Evolutionary conservation across 176 grass and related monocot species (phyloP), one percentile per base, ranked within the genome.

Genomic region (Musa schizocarpa): DNA sequence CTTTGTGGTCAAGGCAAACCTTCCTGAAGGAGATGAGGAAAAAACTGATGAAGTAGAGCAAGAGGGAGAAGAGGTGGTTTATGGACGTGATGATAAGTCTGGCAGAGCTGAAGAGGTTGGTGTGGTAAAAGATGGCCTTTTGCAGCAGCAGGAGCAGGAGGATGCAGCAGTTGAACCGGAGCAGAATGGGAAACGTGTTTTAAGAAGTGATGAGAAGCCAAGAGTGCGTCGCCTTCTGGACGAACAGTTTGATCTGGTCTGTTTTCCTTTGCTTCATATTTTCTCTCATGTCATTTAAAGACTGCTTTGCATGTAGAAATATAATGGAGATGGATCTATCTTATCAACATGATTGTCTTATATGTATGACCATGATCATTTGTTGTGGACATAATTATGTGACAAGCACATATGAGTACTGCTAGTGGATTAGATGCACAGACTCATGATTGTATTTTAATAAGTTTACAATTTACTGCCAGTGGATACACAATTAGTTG

Each of bases 221-320:
- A 88, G 90, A 50, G 84, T 87, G 57, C 83, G 65, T 8, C 81
- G 95, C 19, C 68, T 85, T 73, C 82, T 99, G 49, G 95, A 99
- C 74, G 95, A 99, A 27, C 86, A 93, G 16, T 99, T 99, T 87
- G 95, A 99, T 86, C 55, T 91, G 86, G 95, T 93, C 59, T 81
- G 86, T 63, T n/a, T 76, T 69, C 23, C 73, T 73, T 50, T 2
- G 17, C 0, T 75, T 75, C 0, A 4, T 27, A 20, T 43, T 23
- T 62, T 21, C 50, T 16, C 19, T 13, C 24, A 16, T 62, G 27
- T 16, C 10, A 59, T 70, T 27, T 50, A 23, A n/a, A 13, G 19
- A 12, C 11, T 24, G 50, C 72, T 63, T 67, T 12, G 9, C 79
- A 57, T 59, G 50, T 12, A 21, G 26, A 50, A 11, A 8, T 43